These are phyloP conservation scores for Petunia axillaris DNA, from an alignment of 257 asterid species.

Conservation along the genomic window DNA sequence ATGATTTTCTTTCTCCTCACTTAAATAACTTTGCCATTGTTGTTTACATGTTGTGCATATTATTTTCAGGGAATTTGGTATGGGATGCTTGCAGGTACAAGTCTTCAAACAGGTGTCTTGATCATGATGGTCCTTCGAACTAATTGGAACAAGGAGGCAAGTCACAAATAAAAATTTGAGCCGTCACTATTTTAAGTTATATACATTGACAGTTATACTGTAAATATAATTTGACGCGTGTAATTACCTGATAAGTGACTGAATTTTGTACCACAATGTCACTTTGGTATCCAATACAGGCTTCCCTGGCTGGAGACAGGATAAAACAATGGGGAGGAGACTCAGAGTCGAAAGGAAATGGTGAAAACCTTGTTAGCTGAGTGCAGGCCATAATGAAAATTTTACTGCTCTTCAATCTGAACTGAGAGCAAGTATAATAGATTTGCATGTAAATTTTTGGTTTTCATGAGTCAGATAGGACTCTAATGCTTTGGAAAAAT, in stretches of 20 bases:
- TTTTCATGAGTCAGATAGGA: neutral
- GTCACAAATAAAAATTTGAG: neutral
- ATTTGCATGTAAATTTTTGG: neutral
- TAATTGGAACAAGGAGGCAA: slow-evolving; percentile 56
- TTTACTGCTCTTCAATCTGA: too few species aligned
- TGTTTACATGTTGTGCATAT: neutral
- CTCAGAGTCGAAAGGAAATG: slow-evolving; percentile 23
- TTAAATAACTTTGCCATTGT: neutral
- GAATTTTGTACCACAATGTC: neutral
- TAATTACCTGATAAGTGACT: neutral
- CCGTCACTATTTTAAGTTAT: neutral
- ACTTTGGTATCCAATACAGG: slow-evolving; percentile 31
- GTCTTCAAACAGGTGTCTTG: slow-evolving; percentile 42
- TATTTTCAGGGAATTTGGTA: slow-evolving; percentile 51
- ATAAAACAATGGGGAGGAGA: slow-evolving; percentile 57
- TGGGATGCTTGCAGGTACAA: slow-evolving; percentile 54
- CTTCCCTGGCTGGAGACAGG: slow-evolving; percentile 49
- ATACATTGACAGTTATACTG: neutral
- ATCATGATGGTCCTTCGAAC: slow-evolving; percentile 39
- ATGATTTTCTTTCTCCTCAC: neutral
- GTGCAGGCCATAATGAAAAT: neutral
- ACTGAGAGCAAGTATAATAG: neutral
- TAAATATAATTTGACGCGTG: too few species aligned
- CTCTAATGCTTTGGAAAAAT: neutral
- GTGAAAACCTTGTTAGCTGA: neutral